These are phyloP conservation scores for Suillus fuscotomentosus DNA, from an alignment of 768 basidiomycete species.

Conservation along the genomic window DNA sequence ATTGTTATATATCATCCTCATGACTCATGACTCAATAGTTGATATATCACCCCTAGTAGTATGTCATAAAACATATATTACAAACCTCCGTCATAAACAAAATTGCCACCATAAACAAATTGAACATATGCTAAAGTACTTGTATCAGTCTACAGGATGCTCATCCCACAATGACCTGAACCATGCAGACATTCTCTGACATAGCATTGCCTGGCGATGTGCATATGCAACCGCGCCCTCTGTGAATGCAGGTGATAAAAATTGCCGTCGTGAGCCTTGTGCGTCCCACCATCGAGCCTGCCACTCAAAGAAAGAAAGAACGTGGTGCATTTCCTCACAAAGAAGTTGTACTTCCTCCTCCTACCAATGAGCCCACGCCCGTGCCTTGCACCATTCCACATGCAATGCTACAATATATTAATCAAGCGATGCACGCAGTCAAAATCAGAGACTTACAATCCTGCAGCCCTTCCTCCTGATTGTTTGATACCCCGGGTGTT, in stretches of 20 bases:
- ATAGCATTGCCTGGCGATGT: neutral
- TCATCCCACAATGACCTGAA: neutral
- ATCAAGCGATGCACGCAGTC: neutral
- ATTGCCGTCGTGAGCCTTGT: neutral
- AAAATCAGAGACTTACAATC: neutral
- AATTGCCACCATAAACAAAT: neutral
- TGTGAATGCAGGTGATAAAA: neutral
- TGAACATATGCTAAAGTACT: neutral
- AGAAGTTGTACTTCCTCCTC: neutral
- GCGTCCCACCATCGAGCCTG: neutral
- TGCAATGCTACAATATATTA: neutral
- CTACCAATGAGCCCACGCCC: neutral
- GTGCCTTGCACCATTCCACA: constrained; percentile 2
- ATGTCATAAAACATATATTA: neutral
- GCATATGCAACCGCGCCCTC: neutral
- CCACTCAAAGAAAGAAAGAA: neutral
- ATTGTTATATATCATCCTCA: neutral
- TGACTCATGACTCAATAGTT: neutral
- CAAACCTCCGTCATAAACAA: neutral
- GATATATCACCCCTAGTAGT: neutral
- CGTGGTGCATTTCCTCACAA: neutral
- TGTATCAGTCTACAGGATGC: neutral
- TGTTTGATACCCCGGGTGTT: neutral
- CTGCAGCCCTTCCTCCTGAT: neutral
- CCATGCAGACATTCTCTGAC: neutral